Base-by-base conservation (phyloP, 352 stramenopile genomes). In the Globisporangium uncinulatum region DNA sequence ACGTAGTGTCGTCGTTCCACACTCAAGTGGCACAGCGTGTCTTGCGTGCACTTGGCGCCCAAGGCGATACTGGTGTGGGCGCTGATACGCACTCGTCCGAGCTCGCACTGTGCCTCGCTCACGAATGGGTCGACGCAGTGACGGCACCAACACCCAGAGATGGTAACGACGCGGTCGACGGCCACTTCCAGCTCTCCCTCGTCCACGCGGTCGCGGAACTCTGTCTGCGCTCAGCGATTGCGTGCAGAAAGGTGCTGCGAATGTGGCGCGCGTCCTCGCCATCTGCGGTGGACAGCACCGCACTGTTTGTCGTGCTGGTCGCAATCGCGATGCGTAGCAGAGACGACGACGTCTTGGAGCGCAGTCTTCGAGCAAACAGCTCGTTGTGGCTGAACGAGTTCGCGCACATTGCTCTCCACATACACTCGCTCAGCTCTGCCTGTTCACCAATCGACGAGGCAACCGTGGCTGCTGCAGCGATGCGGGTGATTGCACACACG, bases 371-470 rank as follows among this genome's bases (percentile, higher is more conserved):
- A 4, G 32, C 45, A 24, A 69, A 65, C 53, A 61, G 52, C 41
- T 76, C 67, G 1, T n/a, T 74, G 13, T 79, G 70, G 70, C 52
- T 79, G 20, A 76, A 76, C 44, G 46, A 59, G 15, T 69, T 76
- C 29, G 39, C 62, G 0, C 54, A 29, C 6, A 49, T 51, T 9
- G 59, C 59, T 14, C 50, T 67, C n/a, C 43, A 62, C 24, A 24
- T 65, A 1, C 32, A 39, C 31, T 64, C 58, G n/a, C 34, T 37
- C 11, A 46, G 34, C 31, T 52, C 47, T 29, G 24, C 24, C 13
- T 21, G 17, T 4, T 37, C 32, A 6, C 6, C 43, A 11, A 8
- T 39, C 34, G 34, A 9, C 15, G 13, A 36, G 17, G n/a, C 20
- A 21, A n/a, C 29, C 10, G 20, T 15, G n/a, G 44, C 37, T 9